phyloP scores from a whole-genome alignment of 345 rosid species.

The Boechera divaricarpa region DNA sequence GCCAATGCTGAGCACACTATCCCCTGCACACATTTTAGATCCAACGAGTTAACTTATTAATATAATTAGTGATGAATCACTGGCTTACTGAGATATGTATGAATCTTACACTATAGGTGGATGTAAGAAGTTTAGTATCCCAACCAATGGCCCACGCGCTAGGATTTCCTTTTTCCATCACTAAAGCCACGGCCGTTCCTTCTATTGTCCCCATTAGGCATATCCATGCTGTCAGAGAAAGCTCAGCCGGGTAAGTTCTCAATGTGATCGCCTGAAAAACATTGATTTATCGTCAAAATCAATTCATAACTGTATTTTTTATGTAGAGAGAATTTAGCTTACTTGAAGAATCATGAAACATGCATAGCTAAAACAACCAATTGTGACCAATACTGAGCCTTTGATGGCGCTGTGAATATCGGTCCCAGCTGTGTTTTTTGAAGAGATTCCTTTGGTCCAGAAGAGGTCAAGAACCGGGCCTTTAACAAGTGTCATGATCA shows the following conservation, averaged over 20 bases:
- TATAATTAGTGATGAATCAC: background rate
- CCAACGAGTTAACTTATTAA: background rate
- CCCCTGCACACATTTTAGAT: constrained; percentile 61
- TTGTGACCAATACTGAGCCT: constrained; percentile 67
- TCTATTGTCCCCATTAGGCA: constrained; percentile 75
- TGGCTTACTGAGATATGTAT: background rate
- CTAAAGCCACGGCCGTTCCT: constrained; percentile 59
- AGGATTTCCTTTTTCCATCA: constrained; percentile 73
- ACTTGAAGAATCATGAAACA: constrained; percentile 81
- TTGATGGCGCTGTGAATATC: constrained; percentile 56
- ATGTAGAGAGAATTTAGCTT: background rate
- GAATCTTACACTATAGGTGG: constrained; percentile 66
- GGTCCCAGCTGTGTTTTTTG: constrained; percentile 51
- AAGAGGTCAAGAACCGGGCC: constrained; percentile 65
- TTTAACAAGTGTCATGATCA: constrained; percentile 81
- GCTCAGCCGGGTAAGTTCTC: constrained; percentile 74
- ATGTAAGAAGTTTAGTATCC: constrained; percentile 78
- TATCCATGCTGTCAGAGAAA: constrained; percentile 84
- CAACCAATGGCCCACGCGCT: constrained; percentile 65
- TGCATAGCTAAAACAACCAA: constrained; percentile 76
- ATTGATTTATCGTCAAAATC: background rate
- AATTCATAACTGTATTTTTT: background rate
- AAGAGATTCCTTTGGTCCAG: constrained; percentile 54
- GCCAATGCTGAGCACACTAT: constrained; percentile 75
- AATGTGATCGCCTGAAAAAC: constrained; percentile 61